Base-by-base conservation (phyloP, 148 eudicot genomes). In the Simmondsia chinensis region DNA sequence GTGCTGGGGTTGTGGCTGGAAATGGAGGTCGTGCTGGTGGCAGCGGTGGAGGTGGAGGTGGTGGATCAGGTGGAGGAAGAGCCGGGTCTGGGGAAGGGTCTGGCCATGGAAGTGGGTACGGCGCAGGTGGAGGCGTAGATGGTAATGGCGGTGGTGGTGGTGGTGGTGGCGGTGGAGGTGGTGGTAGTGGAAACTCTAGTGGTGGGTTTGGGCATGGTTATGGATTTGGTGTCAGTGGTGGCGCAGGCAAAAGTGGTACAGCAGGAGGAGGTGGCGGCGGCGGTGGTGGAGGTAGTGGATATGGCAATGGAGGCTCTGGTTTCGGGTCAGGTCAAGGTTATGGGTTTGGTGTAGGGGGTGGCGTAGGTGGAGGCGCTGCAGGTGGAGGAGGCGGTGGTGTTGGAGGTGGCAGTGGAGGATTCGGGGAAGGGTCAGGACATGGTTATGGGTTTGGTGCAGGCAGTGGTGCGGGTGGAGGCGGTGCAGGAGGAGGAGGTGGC, bases 201-300 rank as follows among this genome's bases (percentile, higher is more conserved):
- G n/a, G n/a, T n/a, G n/a, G n/a, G 14, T 43, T 43, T n/a, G 58
- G 52, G 17, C 51, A 30, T 9, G 65, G 65, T 20, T 34, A 30
- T 44, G 65, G 65, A 5, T 54, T 48, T 29, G 61, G 61, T 40
- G 43, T 14, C n/a, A n/a, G 67, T 22, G 39, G 38, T 20, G 67
- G 67, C 20, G 24, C 18, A 13, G 57, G 50, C n/a, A 50, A 9
- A 3, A 60, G 54, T 4, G 5, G 40, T 18, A 45, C 39, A 15
- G 39, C 20, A 7, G 31, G 39, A 21, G 14, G 39, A 15, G 46
- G 12, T 21, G n/a, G 2, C 28, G 19, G 3, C 3, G 46, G 30
- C 9, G 63, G 46, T 0, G 62, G 39, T 0, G 57, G 57, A 12
- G 48, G 27, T 9, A 27, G 45, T 1, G 42, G 22, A 4, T 20